A percentile compares a stretch with the other conserved stretches of the same genome.
Evolutionary conservation across 2,329 filamentous ascomycete species (phyloP).

Genomic region (Calonectria crousiana): DNA sequence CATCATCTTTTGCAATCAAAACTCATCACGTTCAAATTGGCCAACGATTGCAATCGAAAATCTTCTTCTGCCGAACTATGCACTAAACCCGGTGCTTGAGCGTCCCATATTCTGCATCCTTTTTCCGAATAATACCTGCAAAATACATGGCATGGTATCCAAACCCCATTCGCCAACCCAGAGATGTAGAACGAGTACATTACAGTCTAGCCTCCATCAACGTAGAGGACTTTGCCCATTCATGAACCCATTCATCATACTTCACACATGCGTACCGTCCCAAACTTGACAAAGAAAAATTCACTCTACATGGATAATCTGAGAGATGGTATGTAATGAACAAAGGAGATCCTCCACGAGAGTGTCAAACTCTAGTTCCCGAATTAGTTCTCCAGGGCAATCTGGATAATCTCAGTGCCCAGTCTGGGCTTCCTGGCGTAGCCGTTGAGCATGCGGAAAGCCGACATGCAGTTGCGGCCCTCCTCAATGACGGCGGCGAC

Average conservation of each 20-base stretch:
- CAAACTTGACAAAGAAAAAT: conserved; percentile 14
- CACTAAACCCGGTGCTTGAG: conserved; percentile 26
- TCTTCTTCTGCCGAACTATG: conserved; percentile 12
- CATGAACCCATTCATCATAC: conserved; percentile 33
- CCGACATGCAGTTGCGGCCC: conserved; percentile 69
- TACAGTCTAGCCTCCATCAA: conserved; percentile 27
- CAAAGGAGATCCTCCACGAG: conserved; percentile 39
- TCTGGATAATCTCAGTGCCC: conserved; percentile 54
- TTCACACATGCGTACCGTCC: conserved; percentile 17
- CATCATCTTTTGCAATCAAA: not conserved
- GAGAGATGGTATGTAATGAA: conserved; percentile 29
- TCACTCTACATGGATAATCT: conserved; percentile 29
- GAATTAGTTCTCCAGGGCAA: conserved; percentile 46
- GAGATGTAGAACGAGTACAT: conserved; percentile 22
- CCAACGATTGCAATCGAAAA: not conserved
- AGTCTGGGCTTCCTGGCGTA: conserved; percentile 71
- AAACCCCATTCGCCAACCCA: conserved; percentile 42
- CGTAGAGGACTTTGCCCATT: conserved; percentile 32
- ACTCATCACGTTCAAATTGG: not conserved
- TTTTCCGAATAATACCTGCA: conserved; percentile 36
- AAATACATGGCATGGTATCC: conserved; percentile 36
- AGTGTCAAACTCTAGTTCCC: conserved; percentile 19
- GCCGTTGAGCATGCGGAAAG: conserved; percentile 72
- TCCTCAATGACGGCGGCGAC: conserved; percentile 74
- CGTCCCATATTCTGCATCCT: conserved; percentile 34